Conservation (phyloP, 2,329 filamentous ascomycete genomes). For the Parastagonospora nodorum region DNA sequence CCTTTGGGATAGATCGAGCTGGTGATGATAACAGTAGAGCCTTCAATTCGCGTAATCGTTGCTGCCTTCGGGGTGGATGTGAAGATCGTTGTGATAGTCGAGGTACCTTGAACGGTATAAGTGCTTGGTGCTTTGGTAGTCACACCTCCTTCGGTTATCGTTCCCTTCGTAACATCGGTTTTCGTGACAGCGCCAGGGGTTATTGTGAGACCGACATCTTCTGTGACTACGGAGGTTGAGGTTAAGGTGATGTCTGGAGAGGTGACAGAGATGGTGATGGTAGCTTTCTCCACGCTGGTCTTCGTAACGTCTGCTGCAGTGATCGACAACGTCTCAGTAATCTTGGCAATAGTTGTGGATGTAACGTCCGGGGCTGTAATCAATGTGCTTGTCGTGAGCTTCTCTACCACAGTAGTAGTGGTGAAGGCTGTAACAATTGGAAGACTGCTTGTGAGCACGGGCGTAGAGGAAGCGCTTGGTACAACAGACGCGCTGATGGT, state of each 20-base stretch:
- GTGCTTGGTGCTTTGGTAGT: conserved; percentile 22
- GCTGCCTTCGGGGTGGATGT: conserved; percentile 31
- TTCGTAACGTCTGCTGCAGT: conserved; percentile 17
- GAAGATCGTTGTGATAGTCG: conserved; percentile 23
- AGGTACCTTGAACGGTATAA: conserved; percentile 17
- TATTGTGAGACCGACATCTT: conserved; percentile 23
- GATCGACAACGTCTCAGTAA: conserved; percentile 12
- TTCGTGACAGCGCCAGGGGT: conserved; percentile 19
- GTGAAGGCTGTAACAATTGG: conserved; percentile 20
- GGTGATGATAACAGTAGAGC: conserved; percentile 20
- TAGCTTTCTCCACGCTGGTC: conserved; percentile 22
- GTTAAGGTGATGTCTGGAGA: conserved; percentile 29
- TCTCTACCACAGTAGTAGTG: conserved; percentile 20
- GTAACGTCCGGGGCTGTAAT: conserved; percentile 27
- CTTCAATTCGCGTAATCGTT: conserved; percentile 27
- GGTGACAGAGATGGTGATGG: conserved; percentile 32
- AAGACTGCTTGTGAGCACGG: conserved; percentile 2
- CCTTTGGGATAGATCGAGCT: conserved; percentile 20
- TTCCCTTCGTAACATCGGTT: conserved; percentile 18
- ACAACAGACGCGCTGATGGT: conserved; percentile 10
- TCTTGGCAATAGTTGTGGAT: conserved; percentile 22
- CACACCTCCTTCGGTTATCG: conserved; percentile 12
- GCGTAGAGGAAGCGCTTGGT: background rate
- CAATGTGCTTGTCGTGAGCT: conserved; percentile 21
- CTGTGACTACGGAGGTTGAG: conserved; percentile 28